Conservation (phyloP, 805 yeast genomes). For the Metschnikowia kofuensis region DNA sequence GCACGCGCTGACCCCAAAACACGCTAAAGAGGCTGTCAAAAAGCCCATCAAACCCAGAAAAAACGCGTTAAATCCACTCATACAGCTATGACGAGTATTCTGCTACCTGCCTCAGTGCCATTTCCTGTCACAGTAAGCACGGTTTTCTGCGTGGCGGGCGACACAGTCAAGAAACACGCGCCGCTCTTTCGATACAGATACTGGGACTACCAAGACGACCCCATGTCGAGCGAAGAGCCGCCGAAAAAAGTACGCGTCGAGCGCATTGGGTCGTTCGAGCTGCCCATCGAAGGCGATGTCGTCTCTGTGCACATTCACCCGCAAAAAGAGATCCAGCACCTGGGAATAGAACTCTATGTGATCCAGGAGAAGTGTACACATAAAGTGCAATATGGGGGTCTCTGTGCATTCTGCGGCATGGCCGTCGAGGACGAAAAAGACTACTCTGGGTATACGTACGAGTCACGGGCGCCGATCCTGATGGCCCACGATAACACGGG, state of each 20-base stretch:
- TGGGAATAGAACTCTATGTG: conserved; percentile 44
- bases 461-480: conserved; percentile 76
- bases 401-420: conserved; percentile 90
- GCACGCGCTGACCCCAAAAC: too few relatives aligned
- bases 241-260: conserved; percentile 56
- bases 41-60: background rate
- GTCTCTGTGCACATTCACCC: conserved; percentile 45
- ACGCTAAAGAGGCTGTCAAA: too few relatives aligned
- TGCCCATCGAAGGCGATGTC: conserved; percentile 76
- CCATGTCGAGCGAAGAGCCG: conserved; percentile 41
- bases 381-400: conserved; percentile 89
- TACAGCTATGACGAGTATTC: conserved; percentile 41
- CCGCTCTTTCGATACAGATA: conserved; percentile 61
- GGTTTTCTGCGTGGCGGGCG: conserved; percentile 45
- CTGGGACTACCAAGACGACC: conserved; percentile 61
- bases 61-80: background rate
- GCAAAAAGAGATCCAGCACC: conserved; percentile 60
- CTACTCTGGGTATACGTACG: conserved; percentile 64
- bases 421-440: conserved; percentile 68
- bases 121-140: conserved; percentile 66
- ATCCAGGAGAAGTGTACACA: conserved; percentile 86
- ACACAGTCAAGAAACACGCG: conserved; percentile 47
- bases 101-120: conserved; percentile 59
- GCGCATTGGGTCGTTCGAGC: conserved; percentile 72
- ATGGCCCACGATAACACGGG: conserved; percentile 90